These are phyloP conservation scores for Calocybe cyanea DNA, from an alignment of 768 basidiomycete genomes.

Conservation along the genomic window DNA sequence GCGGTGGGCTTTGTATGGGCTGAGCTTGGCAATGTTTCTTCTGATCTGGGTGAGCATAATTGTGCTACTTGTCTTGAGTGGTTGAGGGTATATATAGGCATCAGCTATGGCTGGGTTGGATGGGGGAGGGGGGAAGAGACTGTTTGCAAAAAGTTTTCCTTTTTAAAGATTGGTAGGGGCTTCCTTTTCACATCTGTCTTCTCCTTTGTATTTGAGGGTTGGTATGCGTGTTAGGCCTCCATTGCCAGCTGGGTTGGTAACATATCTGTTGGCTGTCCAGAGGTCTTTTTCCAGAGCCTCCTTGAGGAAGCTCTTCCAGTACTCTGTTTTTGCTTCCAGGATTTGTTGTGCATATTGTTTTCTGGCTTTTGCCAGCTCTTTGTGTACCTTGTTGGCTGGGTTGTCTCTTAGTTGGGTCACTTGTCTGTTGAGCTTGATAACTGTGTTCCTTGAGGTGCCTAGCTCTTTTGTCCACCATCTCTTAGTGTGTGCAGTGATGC, in stretches of 20 bases:
- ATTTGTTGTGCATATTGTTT: neutral
- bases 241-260: neutral
- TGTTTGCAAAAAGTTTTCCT: neutral
- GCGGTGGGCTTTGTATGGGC: neutral
- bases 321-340: neutral
- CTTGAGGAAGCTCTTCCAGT: neutral
- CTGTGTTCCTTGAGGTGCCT: neutral
- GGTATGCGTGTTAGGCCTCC: neutral
- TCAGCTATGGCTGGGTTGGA: neutral
- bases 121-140: neutral
- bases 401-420: neutral
- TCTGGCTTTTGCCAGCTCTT: neutral
- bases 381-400: no score
- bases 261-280: neutral
- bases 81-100: neutral
- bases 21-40: neutral
- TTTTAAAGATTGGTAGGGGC: neutral
- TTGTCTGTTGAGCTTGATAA: neutral
- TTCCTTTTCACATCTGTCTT: neutral
- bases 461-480: conserved; percentile 1
- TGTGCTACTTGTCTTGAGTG: neutral
- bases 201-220: neutral
- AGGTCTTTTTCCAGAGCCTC: neutral
- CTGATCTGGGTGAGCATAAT: neutral
- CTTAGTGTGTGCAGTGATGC: neutral